Conservation (phyloP, 2,329 filamentous ascomycete species). For the Rhinocladiella similis region DNA sequence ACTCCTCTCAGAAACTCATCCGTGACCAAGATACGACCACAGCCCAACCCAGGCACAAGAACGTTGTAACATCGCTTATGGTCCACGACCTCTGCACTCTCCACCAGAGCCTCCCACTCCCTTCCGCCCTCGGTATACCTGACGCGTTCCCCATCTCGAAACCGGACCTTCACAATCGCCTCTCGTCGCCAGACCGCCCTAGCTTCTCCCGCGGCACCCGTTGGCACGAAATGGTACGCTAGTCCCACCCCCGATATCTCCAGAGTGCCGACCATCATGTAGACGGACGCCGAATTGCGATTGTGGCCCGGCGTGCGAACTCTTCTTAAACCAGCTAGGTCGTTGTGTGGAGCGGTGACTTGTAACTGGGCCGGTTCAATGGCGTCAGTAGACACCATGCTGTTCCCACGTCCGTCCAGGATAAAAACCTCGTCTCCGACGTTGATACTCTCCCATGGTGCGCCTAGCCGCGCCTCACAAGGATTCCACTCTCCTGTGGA, state of each 20-base stretch:
- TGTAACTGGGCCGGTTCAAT: not conserved
- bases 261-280: not conserved
- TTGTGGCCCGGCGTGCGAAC: too few relatives aligned
- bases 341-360: not conserved
- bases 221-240: conserved; percentile 2
- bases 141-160: not conserved
- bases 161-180: not conserved
- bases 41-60: not conserved
- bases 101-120: conserved; percentile 3
- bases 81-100: not conserved
- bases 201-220: not conserved
- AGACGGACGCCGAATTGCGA: not conserved
- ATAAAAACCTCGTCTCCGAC: conserved; percentile 6
- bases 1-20: not conserved
- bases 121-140: not conserved
- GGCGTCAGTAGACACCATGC: not conserved
- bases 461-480: too few relatives aligned
- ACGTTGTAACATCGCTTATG: not conserved
- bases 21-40: not conserved
- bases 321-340: not conserved
- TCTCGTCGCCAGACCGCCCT: not conserved
- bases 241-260: not conserved
- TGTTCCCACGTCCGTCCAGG: conserved; percentile 4
- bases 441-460: not conserved
- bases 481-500: too few relatives aligned